Base-by-base conservation (phyloP, 805 yeast genomes). In the Saccharomycodes ludwigii region DNA sequence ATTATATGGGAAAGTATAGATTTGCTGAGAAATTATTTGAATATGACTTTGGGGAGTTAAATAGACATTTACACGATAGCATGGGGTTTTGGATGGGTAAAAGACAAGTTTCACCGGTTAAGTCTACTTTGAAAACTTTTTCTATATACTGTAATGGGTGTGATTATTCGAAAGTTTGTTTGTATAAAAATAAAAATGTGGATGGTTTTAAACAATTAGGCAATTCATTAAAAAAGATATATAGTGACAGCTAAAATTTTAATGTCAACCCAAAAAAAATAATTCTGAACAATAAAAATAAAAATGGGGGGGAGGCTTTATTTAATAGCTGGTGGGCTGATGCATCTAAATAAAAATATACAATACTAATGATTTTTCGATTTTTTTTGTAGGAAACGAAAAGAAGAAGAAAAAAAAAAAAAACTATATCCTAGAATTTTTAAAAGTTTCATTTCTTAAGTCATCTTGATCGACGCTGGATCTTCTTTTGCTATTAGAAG, bases 61-160 rank as follows among this genome's bases (percentile, higher is more conserved):
- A 52, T 1, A 21, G 40, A 3, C 47, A 56, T 6, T 47, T 67
- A 2, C 27, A 39, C 0, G 40, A 48, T 8, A 59, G 73, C 3
- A 40, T 67, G 31, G 44, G 46, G 16, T 68, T 73, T 39, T 78
- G 85, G 85, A 57, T 59, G 41, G 85, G 85, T 1, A 42, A 51
- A 20, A 52, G 79, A 28, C 48, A 47, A 3, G 80, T 82, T 2
- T 44, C 42, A 19, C 65, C 64, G 5, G 59, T 68, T 4, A 43
- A 47, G 6, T 55, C 50, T 11, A 60, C 59, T 1, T 32, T 40
- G 10, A 35, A 39, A 21, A 61, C 67, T 49, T 40, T 54, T 40
- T 33, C 47, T 15, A 40, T 52, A 4, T 62, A 63, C 36, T 78
- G 88, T 47, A 58, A 52, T 11, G 55, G 49, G 30, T 78, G 88